Percentiles rank a stretch among this genome's conserved stretches.
These are phyloP conservation scores for Populus tremula DNA, from an alignment of 345 rosid species.

Conservation along the genomic window DNA sequence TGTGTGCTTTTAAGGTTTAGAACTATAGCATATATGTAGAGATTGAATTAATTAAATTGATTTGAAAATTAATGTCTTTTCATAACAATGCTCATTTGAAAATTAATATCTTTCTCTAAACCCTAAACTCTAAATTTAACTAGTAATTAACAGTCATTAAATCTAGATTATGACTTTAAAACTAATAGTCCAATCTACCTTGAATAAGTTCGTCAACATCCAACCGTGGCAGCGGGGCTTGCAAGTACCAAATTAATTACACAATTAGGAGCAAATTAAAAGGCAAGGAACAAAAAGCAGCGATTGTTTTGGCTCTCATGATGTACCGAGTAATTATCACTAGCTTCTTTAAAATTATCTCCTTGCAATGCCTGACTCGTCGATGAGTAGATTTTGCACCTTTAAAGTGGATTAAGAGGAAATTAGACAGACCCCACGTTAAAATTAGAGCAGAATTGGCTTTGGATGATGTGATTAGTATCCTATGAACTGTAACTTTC, in stretches of 20 bases:
- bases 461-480: constrained; percentile 19
- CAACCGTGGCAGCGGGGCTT: neutral
- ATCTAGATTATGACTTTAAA: neutral
- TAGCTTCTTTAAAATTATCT: neutral
- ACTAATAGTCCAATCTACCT: neutral
- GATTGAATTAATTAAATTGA: neutral
- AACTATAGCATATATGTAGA: constrained; percentile 12
- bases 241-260: neutral
- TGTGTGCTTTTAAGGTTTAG: constrained; percentile 25
- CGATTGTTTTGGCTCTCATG: neutral
- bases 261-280: neutral
- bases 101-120: too few relatives aligned
- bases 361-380: neutral
- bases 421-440: neutral
- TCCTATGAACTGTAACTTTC: constrained; percentile 24
- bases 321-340: neutral
- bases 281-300: neutral
- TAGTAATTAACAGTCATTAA: neutral
- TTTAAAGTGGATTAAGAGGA: neutral
- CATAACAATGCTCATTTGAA: too few relatives aligned
- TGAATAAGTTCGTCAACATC: neutral
- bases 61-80: too few relatives aligned
- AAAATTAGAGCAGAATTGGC: neutral
- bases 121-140: too few relatives aligned
- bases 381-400: neutral